Evolutionary conservation across 2,329 filamentous ascomycete species (phyloP).

Genomic region (Knoxdaviesia capensis): DNA sequence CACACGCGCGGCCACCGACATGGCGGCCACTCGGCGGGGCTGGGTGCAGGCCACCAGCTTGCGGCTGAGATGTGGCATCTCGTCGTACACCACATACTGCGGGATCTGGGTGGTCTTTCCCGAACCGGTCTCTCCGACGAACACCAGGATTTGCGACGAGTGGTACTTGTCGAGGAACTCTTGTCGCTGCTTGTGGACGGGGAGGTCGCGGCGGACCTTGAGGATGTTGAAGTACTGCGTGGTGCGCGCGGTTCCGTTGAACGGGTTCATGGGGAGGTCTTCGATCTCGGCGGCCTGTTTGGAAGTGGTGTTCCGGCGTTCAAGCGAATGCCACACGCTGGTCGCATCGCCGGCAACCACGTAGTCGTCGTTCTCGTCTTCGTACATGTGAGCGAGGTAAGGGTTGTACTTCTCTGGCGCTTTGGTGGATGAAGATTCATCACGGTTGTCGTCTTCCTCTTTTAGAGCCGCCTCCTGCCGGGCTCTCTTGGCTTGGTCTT

Average conservation of each 20-base stretch:
- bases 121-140: constrained; percentile 97
- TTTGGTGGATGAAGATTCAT: background rate
- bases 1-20: constrained; percentile 96
- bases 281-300: constrained; percentile 54
- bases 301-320: constrained; percentile 61
- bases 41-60: constrained; percentile 97
- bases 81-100: constrained; percentile 94
- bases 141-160: constrained; percentile 84
- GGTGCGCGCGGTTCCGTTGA: constrained; percentile 60
- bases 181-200: constrained; percentile 79
- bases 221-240: constrained; percentile 80
- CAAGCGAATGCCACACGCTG: constrained; percentile 5
- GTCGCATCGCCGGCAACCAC: constrained; percentile 10
- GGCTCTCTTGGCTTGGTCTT: no score
- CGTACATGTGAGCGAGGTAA: constrained; percentile 80
- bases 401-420: constrained; percentile 39
- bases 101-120: constrained; percentile 99
- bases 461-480: no score
- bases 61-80: constrained; percentile 65
- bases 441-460: no score
- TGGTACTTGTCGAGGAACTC: constrained; percentile 93
- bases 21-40: constrained; percentile 90
- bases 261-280: constrained; percentile 66
- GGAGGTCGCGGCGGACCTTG: constrained; percentile 62
- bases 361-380: constrained; percentile 20